These are phyloP conservation scores for Elaeis oleifera DNA, from an alignment of 202 grass and related monocot species.

Conservation along the genomic window DNA sequence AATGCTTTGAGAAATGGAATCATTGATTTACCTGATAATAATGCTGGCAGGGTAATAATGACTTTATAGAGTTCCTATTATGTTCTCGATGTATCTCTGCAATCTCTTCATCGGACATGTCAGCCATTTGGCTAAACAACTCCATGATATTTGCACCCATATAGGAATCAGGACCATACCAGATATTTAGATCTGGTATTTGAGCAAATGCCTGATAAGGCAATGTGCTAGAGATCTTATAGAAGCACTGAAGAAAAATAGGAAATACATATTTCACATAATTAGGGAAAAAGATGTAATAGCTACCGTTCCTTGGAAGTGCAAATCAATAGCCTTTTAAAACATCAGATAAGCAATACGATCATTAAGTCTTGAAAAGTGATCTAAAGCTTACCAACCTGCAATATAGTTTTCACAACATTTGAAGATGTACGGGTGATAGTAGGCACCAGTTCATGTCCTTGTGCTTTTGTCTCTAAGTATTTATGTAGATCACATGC, in stretches of 20 bases:
- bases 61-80: constrained; percentile 57
- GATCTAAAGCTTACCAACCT: constrained; percentile 38
- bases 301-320: too few relatives aligned
- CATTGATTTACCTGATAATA: constrained; percentile 69
- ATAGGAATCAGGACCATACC: constrained; percentile 97
- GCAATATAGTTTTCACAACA: constrained; percentile 91
- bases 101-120: constrained; percentile 86
- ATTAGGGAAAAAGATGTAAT: too few relatives aligned
- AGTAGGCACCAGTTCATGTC: constrained; percentile 94
- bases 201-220: constrained; percentile 69
- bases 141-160: constrained; percentile 96
- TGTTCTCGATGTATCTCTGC: constrained; percentile 71
- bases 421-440: constrained; percentile 98
- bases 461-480: constrained; percentile 88
- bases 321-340: too few relatives aligned
- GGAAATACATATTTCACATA: not conserved
- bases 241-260: constrained; percentile 11
- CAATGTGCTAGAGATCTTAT: constrained; percentile 5
- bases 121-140: constrained; percentile 78
- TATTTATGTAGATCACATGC: constrained; percentile 99
- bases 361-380: not conserved
- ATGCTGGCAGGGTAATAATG: constrained; percentile 46
- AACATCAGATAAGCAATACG: not conserved
- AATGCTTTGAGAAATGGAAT: constrained; percentile 9
- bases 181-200: constrained; percentile 79